Evolutionary conservation across 257 asterid genomes (phyloP), one percentile per base, ranked within the genome.

Genomic region (Orobanche coerulescens): DNA sequence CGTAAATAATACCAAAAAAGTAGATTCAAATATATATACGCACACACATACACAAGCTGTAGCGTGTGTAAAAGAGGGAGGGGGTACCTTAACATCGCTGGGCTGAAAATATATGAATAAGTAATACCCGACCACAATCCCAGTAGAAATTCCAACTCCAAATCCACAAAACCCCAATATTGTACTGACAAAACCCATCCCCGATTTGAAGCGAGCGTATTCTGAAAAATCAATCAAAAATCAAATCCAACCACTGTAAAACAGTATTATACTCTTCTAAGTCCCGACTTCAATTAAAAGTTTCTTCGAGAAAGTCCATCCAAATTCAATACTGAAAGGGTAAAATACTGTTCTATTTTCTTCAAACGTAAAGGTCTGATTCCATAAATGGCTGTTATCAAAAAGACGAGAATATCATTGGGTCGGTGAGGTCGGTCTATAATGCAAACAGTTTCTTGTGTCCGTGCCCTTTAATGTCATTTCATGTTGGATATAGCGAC

Each of bases 101-200:
- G n/a, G n/a, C n/a, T n/a, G n/a, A n/a, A n/a, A n/a, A n/a, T n/a
- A n/a, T n/a, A n/a, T n/a, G n/a, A n/a, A n/a, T n/a, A n/a, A n/a
- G n/a, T 39, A 4, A 39, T 10, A n/a, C 44, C 11, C 44, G n/a
- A 39, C 60, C 53, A 65, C 65, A 57, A 82, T 25, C 3, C 94
- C 94, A 75, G 78, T 46, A 30, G 89, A 78, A 71, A 89, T 49
- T 62, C 98, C 98, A 50, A 88, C 84, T 75, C 96, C 96, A 66
- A 91, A 88, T 78, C 98, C 98, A 68, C 86, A 74, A 15, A 88
- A 77, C 22, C 95, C 94, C 67, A 82, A 39, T 25, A 91, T 66
- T 0, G 84, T 78, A 54, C 95, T 85, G 37, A 88, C 8, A 20
- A 91, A 72, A 8, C 96, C 98, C 98, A 91, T 91, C 76, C 49